These are phyloP conservation scores for Eimeria mitis DNA, from an alignment of 169 alveolate species.

Conservation along the genomic window DNA sequence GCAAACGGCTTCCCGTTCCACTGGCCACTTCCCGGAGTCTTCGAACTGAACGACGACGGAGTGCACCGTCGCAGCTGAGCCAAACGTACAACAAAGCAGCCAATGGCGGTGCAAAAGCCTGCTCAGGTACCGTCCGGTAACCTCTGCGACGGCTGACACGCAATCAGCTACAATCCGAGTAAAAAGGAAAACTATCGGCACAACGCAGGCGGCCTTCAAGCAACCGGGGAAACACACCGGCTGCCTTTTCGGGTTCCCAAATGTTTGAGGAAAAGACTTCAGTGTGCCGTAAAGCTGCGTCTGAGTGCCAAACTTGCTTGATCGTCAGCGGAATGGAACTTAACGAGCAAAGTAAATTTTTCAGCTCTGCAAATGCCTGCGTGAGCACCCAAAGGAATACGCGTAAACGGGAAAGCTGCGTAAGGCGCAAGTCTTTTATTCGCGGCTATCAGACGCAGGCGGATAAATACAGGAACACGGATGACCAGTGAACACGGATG, in stretches of 20 bases:
- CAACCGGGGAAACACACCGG: not conserved
- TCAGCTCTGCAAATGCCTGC: slow-evolving; percentile 78
- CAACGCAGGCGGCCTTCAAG: not conserved
- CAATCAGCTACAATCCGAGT: not conserved
- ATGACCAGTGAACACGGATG: not conserved
- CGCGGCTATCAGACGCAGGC: not conserved
- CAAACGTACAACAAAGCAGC: not conserved
- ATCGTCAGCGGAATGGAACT: slow-evolving; percentile 78
- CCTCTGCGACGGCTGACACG: not conserved
- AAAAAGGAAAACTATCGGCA: not conserved
- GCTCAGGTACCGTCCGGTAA: not conserved
- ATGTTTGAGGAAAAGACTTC: slow-evolving; percentile 58
- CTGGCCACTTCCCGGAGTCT: slow-evolving; percentile 81
- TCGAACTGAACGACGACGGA: slow-evolving; percentile 79
- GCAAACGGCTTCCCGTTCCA: slow-evolving; percentile 65
- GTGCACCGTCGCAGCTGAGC: slow-evolving; percentile 70
- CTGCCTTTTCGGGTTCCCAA: slow-evolving; percentile 36
- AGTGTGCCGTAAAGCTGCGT: slow-evolving; percentile 67
- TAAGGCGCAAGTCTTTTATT: not conserved
- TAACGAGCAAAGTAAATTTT: slow-evolving; percentile 67
- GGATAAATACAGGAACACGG: not conserved
- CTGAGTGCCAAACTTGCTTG: slow-evolving; percentile 75
- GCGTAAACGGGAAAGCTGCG: not conserved
- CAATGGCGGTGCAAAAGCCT: not conserved
- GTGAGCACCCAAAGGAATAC: not conserved